Base-by-base conservation (phyloP, 495 filamentous ascomycete genomes). In the Aspergillus nanangensis region DNA sequence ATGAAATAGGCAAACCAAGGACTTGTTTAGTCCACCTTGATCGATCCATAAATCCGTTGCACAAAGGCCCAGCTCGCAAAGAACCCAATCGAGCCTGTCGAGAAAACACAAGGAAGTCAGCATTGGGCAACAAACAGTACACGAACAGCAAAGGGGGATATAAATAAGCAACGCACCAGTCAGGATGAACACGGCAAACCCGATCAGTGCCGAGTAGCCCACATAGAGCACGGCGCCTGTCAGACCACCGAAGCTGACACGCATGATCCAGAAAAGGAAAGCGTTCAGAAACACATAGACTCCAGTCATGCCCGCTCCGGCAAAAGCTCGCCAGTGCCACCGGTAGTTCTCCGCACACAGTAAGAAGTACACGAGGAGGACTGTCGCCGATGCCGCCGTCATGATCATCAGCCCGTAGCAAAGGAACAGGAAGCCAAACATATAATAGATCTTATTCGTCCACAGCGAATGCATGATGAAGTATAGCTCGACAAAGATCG, bases 391-490 rank as follows among this genome's bases (percentile, higher is more conserved):
- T 1, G 93, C 92, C 43, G 85, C 88, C 4, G 93, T 96, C 60
- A 96, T 86, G 58, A 97, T 90, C 90, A 97, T 96, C 52, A 98
- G 80, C 13, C 87, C 92, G 66, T 94, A 98, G 77, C 90, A 95
- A 41, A 98, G 71, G 75, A 98, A 98, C 31, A 98, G 76, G 76
- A 98, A 98, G 22, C 93, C 93, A 55, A 98, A 98, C 93, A 98
- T 98, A 74, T 98, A 98, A 74, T 98, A 98, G 45, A 98, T 88
- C 72, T 92, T 92, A 74, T 82, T 87, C 65, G 90, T 91, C 93
- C 93, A 98, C 58, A 98, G 88, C 8, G 85, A 90, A 67, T 82
- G 91, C 87, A 96, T 93, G 70, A 98, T 96, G 67, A 95, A 96
- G 77, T 93, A 95, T 11, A 98, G 82, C 66, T 98, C 94, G 32